These are phyloP conservation scores for Sequoia sempervirens DNA, from an alignment of 75 land plant species.

Conservation along the genomic window DNA sequence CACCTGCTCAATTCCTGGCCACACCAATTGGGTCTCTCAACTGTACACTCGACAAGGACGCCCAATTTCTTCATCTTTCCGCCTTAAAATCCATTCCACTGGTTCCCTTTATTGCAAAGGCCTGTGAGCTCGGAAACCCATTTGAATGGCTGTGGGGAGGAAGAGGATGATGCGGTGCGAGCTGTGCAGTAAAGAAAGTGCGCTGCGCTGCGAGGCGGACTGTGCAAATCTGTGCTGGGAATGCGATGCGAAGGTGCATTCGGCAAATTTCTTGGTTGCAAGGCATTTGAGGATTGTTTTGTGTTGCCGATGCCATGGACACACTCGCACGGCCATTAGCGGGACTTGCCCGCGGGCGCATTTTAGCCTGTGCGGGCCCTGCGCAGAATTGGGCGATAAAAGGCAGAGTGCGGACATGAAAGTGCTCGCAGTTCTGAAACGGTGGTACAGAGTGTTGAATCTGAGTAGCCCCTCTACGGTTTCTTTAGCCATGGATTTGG, in stretches of 20 bases:
- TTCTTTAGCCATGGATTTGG: conserved; percentile 13
- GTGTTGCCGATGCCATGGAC: conserved; percentile 23
- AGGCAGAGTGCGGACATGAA: neutral
- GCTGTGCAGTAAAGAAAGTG: conserved; percentile 22
- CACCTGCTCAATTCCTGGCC: too few relatives aligned
- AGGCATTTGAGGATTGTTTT: conserved; percentile 33
- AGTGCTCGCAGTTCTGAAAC: conserved; percentile 22
- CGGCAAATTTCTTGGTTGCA: conserved; percentile 62
- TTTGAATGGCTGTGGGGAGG: too few relatives aligned
- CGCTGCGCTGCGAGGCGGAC: conserved; percentile 38
- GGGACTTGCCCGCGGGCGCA: neutral
- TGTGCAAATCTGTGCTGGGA: conserved; percentile 40
- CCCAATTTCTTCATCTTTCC: too few relatives aligned
- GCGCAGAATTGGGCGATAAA: neutral
- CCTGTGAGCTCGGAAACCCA: too few relatives aligned
- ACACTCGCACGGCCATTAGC: conserved; percentile 11
- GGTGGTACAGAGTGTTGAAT: conserved; percentile 26
- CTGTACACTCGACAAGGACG: too few relatives aligned
- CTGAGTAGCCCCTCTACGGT: conserved; percentile 4
- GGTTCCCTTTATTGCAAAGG: too few relatives aligned
- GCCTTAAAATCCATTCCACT: too few relatives aligned
- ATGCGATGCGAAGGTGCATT: conserved; percentile 51
- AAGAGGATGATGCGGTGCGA: conserved; percentile 17
- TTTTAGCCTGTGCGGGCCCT: conserved; percentile 4
- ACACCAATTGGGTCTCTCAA: too few relatives aligned